These are phyloP conservation scores for Plasmodium sp. DNA, from an alignment of 169 alveolate species.

Conservation along the genomic window DNA sequence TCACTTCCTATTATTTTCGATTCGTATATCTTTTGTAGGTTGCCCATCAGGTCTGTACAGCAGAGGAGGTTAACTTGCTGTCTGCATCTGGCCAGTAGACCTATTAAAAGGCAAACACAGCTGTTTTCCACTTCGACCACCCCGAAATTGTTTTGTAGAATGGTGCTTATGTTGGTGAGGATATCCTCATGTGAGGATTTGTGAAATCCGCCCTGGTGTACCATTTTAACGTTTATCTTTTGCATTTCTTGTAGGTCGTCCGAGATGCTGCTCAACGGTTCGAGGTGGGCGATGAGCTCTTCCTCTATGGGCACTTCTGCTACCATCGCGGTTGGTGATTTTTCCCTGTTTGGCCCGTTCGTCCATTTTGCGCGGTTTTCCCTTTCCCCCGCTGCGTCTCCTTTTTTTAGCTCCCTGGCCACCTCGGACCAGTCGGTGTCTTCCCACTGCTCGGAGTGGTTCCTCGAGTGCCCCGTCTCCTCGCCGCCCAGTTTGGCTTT, in stretches of 20 bases:
- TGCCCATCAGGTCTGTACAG: background rate
- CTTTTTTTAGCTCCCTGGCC: background rate
- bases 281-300: background rate
- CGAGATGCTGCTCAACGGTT: background rate
- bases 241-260: conserved; percentile 4
- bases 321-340: background rate
- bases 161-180: conserved; percentile 13
- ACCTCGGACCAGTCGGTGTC: background rate
- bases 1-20: conserved; percentile 54
- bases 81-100: conserved; percentile 1
- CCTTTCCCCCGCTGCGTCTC: background rate
- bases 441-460: background rate
- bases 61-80: conserved; percentile 33
- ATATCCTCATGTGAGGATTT: background rate
- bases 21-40: conserved; percentile 29
- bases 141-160: conserved; percentile 22
- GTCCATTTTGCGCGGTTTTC: background rate
- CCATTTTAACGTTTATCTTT: conserved; percentile 13
- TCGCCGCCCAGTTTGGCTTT: background rate
- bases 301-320: background rate
- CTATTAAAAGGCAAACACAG: conserved; percentile 71
- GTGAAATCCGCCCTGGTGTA: background rate
- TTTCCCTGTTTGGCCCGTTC: background rate
- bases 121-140: conserved; percentile 67
- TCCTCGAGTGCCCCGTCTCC: background rate